phyloP scores from a whole-genome alignment of 805 yeast species.

The Debaryomyces tyrocola region DNA sequence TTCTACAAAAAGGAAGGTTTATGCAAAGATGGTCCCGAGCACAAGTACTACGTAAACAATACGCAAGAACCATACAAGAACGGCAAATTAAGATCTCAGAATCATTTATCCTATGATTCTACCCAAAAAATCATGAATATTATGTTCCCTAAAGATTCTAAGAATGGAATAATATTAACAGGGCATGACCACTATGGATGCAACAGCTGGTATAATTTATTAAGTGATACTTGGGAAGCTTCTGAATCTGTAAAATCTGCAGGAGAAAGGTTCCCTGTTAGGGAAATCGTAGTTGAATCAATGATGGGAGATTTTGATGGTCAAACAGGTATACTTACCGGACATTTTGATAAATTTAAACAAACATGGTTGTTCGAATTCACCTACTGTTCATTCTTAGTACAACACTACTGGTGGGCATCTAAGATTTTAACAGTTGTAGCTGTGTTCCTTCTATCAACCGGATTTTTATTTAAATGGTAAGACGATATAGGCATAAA shows the following conservation, averaged over 20 bases:
- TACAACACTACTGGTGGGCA: constrained; percentile 97
- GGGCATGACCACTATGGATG: constrained; percentile 99
- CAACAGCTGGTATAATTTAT: constrained; percentile 57
- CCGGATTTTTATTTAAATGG: constrained; percentile 7
- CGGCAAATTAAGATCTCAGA: constrained; percentile 77
- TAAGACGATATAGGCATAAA: background rate
- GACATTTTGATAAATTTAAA: constrained; percentile 49
- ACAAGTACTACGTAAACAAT: constrained; percentile 46
- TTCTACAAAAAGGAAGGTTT: constrained; percentile 78
- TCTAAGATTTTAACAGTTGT: constrained; percentile 52
- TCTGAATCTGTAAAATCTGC: constrained; percentile 33
- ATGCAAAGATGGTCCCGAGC: constrained; percentile 83
- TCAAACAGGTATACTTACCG: constrained; percentile 81
- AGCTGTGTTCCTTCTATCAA: constrained; percentile 29
- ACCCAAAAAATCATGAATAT: constrained; percentile 67
- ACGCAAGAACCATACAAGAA: constrained; percentile 66
- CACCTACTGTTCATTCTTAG: constrained; percentile 73
- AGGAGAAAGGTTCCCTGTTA: constrained; percentile 37
- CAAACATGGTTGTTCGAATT: constrained; percentile 66
- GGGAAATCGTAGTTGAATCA: constrained; percentile 83
- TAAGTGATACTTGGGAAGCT: constrained; percentile 58
- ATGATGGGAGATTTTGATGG: constrained; percentile 98
- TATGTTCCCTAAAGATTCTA: constrained; percentile 60
- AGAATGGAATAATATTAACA: constrained; percentile 78
- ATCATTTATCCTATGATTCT: constrained; percentile 70